Evolutionary conservation across 257 asterid genomes (phyloP).

Genomic region (Solanum chiquidenum): DNA sequence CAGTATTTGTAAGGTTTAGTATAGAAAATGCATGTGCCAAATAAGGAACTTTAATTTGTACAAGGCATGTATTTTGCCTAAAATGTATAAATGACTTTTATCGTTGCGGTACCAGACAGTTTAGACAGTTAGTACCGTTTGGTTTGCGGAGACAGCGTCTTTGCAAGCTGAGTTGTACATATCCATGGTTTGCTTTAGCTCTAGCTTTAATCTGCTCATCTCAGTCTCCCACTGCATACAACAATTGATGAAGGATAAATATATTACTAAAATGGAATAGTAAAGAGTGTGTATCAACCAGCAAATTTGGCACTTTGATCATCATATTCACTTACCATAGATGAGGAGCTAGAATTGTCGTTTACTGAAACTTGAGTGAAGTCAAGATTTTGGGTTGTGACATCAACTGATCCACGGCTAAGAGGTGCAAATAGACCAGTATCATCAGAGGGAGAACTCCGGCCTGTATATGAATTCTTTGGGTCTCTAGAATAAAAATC

Average conservation of each 20-base stretch:
- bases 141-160: constrained; percentile 56
- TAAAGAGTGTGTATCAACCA: background rate
- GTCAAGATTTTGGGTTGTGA: constrained; percentile 12
- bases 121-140: constrained; percentile 26
- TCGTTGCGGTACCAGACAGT: background rate
- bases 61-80: background rate
- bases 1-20: background rate
- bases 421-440: constrained; percentile 2
- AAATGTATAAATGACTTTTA: background rate
- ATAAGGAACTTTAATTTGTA: background rate
- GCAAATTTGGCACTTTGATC: background rate
- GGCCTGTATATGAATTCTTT: constrained; percentile 5
- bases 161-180: constrained; percentile 71
- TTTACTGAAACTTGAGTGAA: constrained; percentile 3
- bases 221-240: constrained; percentile 25
- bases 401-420: constrained; percentile 16
- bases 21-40: background rate
- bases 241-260: background rate
- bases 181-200: constrained; percentile 59
- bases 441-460: constrained; percentile 1
- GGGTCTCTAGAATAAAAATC: constrained; percentile 7
- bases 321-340: constrained; percentile 24
- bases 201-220: constrained; percentile 43
- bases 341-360: constrained; percentile 7
- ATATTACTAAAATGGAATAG: background rate